Base-by-base conservation (phyloP, 371 early-diverging fungal genomes). In the Chytridiales sp. region DNA sequence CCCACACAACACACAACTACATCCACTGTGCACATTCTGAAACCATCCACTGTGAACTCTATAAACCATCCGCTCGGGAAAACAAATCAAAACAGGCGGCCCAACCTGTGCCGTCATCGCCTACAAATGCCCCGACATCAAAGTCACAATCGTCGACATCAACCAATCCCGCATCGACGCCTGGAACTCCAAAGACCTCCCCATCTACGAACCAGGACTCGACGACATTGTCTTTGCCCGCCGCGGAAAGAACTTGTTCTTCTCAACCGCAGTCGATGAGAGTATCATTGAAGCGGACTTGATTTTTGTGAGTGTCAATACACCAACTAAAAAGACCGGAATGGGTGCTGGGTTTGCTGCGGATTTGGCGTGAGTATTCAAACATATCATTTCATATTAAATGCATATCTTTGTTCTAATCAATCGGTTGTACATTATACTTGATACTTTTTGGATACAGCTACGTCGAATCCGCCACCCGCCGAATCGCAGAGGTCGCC, bases 51-150 rank as follows among this genome's bases (percentile, higher is more conserved):
- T n/a, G n/a, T n/a, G n/a, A n/a, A n/a, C n/a, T n/a, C n/a, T n/a
- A n/a, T n/a, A n/a, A n/a, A n/a, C n/a, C n/a, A n/a, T n/a, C n/a
- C n/a, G n/a, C n/a, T n/a, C n/a, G n/a, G n/a, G n/a, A n/a, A 8
- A 17, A 38, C 38, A n/a, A 35, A 17, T 8, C 22, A 11, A 6
- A 34, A 19, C 60, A 90, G 95, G 94, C 67, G 97, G 95, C 46
- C 94, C 97, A n/a, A 94, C 94, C 3, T 90, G 91, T 73, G 87
- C 92, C 61, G 91, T 94, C 52, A 90, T 94, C 67, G 91, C 94
- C n/a, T 80, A 75, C 70, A 89, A 89, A 68, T 94, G 94, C 78
- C 93, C 87, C 39, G 79, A 88, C 59, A 77, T 94, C 71, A 82
- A 88, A 68, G 93, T 96, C 43, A 92, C 92, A 38, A 92, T 96